Evolutionary conservation across 257 asterid species (phyloP).

Genomic region (Nemophila menziesii): DNA sequence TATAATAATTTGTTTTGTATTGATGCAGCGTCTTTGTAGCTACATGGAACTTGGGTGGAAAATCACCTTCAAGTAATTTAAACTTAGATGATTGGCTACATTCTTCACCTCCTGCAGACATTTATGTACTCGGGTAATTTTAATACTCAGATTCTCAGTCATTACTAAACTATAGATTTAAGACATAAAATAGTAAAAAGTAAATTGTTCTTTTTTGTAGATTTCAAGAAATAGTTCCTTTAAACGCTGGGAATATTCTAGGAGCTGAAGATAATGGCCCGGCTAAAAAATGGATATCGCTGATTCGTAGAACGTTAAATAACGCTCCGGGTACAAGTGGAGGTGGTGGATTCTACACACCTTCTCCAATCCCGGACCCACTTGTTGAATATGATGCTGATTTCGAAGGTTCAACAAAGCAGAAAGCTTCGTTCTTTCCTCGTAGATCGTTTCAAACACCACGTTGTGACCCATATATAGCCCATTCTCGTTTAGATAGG

Average conservation of each 20-base stretch:
- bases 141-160: background rate
- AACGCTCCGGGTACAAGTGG: slow-evolving; percentile 48
- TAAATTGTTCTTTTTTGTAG: slow-evolving; percentile 24
- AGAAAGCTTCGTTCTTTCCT: slow-evolving; percentile 63
- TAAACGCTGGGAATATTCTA: slow-evolving; percentile 88
- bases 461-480: slow-evolving; percentile 44
- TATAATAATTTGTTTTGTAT: slow-evolving; percentile 3
- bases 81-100: slow-evolving; percentile 92
- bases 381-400: slow-evolving; percentile 88
- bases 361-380: slow-evolving; percentile 86
- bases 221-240: slow-evolving; percentile 95
- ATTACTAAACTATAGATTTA: background rate
- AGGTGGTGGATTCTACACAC: slow-evolving; percentile 62
- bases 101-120: slow-evolving; percentile 95
- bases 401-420: slow-evolving; percentile 72
- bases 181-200: background rate
- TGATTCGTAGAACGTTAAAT: slow-evolving; percentile 67
- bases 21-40: slow-evolving; percentile 66
- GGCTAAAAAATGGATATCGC: slow-evolving; percentile 78
- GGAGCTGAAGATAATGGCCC: slow-evolving; percentile 99
- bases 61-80: slow-evolving; percentile 66
- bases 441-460: slow-evolving; percentile 95
- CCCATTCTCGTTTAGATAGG: slow-evolving; percentile 71
- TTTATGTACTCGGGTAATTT: slow-evolving; percentile 87
- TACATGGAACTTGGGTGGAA: slow-evolving; percentile 98